These are phyloP conservation scores for Vanilla planifolia DNA, from an alignment of 106 monocot species.

Conservation along the genomic window DNA sequence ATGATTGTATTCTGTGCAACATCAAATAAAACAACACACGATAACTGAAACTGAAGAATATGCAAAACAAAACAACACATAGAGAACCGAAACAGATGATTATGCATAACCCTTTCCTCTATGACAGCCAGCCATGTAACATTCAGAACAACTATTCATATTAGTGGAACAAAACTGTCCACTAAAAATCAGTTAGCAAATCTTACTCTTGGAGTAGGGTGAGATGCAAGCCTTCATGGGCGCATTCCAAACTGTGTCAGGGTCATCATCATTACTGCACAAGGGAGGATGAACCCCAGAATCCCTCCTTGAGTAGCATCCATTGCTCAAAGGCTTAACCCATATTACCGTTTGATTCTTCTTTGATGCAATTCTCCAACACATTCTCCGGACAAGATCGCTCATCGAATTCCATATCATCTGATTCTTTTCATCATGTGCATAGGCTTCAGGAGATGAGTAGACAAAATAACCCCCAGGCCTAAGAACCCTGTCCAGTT, in stretches of 20 bases:
- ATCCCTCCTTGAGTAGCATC: conserved; percentile 61
- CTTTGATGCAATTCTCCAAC: conserved; percentile 83
- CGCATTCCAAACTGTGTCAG: conserved; percentile 81
- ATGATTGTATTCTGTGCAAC: too few species aligned
- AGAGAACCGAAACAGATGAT: too few species aligned
- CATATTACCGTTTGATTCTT: conserved; percentile 82
- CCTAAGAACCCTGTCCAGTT: conserved; percentile 74
- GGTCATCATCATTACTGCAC: conserved; percentile 50
- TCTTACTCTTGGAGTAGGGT: conserved; percentile 63
- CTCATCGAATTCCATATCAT: conserved; percentile 77
- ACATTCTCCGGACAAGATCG: conserved; percentile 75
- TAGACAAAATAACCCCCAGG: conserved; percentile 88
- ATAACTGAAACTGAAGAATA: too few species aligned
- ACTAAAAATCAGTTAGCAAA: not conserved
- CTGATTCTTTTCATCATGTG: conserved; percentile 59
- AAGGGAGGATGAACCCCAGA: conserved; percentile 48
- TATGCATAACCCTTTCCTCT: too few species aligned
- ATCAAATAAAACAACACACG: too few species aligned
- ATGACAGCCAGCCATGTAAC: not conserved
- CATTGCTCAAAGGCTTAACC: conserved; percentile 69
- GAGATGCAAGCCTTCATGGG: conserved; percentile 71
- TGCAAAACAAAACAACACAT: too few species aligned
- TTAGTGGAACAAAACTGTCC: not conserved
- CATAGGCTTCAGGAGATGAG: conserved; percentile 92
- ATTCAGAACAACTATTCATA: not conserved